Conservation (phyloP, 345 rosid genomes). For the Lenwebbia sp. region DNA sequence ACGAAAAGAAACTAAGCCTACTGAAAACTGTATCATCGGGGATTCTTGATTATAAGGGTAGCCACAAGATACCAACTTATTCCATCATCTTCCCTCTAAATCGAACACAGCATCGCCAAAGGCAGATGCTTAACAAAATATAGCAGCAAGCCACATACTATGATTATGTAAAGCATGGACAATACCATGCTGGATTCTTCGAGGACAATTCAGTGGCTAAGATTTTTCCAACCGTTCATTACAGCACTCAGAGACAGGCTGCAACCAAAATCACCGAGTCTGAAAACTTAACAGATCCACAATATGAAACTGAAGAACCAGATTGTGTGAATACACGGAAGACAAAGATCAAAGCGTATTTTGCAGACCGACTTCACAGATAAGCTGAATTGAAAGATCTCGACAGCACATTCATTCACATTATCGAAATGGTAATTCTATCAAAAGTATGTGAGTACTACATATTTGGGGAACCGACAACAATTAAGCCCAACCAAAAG, state of each 20-base stretch:
- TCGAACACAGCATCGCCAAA: neutral
- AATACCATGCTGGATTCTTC: neutral
- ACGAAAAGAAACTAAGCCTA: neutral
- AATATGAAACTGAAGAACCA: neutral
- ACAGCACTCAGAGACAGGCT: neutral
- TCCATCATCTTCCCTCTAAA: neutral
- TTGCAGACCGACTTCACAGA: neutral
- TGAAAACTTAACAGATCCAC: neutral
- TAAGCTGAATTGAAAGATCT: neutral
- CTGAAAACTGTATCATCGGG: neutral
- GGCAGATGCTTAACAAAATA: neutral
- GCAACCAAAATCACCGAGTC: neutral
- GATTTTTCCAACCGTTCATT: neutral
- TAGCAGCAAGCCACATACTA: neutral
- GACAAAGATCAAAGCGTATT: neutral
- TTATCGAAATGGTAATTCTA: neutral
- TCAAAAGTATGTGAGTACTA: neutral
- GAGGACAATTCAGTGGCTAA: neutral
- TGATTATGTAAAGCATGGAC: neutral
- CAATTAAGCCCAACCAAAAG: neutral
- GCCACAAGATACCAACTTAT: neutral
- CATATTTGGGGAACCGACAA: neutral
- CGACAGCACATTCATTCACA: neutral
- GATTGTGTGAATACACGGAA: neutral
- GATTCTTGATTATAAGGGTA: neutral